Evolutionary conservation across 1,284 basidiomycete genomes (phyloP).

Genomic region (Sporisorium sorghi): DNA sequence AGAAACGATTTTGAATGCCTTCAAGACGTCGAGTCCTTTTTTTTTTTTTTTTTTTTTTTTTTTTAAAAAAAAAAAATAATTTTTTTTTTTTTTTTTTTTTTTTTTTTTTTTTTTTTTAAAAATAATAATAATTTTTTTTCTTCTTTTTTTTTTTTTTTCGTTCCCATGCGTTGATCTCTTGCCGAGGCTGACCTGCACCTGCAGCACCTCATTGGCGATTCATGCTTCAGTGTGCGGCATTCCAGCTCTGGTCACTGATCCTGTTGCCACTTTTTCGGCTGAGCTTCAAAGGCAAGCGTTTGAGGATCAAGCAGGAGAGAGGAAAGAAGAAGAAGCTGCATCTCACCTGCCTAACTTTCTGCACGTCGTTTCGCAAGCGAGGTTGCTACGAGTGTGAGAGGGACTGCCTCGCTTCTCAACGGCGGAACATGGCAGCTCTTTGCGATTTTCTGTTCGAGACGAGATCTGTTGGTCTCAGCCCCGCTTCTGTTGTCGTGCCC

Average conservation of each 20-base stretch:
- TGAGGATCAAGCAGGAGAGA: neutral
- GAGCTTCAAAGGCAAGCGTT: too few species aligned
- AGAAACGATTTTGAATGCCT: constrained; percentile 1
- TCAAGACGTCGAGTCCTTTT: too few species aligned
- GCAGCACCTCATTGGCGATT: neutral
- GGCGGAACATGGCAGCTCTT: neutral
- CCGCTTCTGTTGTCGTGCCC: neutral
- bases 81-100: too few species aligned
- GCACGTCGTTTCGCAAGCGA: constrained; percentile 15
- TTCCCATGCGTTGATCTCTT: neutral
- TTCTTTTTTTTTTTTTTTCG: too few species aligned
- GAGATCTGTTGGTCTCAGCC: constrained; percentile 6
- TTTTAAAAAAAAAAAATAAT: neutral
- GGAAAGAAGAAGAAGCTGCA: neutral
- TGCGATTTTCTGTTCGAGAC: too few species aligned
- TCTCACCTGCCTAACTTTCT: constrained; percentile 14
- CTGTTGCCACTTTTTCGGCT: too few species aligned
- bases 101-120: neutral
- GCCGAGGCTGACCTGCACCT: neutral
- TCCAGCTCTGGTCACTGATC: too few species aligned
- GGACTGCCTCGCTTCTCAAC: neutral
- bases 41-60: neutral
- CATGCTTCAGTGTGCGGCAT: neutral
- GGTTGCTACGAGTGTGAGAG: constrained; percentile 1
- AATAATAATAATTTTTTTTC: neutral